Percentiles rank a stretch among this genome's conserved stretches.
phyloP scores from a whole-genome alignment of 2,329 filamentous ascomycete species.

The Pestalotiopsis sp. region DNA sequence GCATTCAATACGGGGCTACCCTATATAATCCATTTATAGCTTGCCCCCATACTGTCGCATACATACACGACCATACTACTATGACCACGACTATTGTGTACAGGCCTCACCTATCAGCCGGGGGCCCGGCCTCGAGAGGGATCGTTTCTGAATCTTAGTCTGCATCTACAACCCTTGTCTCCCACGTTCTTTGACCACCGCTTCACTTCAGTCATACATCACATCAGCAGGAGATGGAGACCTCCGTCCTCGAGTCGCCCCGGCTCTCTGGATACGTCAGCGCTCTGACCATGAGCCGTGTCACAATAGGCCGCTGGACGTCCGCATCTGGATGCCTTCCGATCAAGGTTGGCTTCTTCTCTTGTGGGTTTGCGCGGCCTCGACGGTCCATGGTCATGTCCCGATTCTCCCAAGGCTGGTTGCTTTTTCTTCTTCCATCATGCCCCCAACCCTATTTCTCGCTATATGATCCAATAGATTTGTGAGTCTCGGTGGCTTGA shows the following conservation, averaged over 20 bases:
- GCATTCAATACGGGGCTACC: slow-evolving; percentile 23
- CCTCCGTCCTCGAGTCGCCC: neutral
- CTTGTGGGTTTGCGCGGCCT: slow-evolving; percentile 12
- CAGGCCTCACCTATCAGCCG: neutral
- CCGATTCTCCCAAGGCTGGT: neutral
- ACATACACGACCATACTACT: slow-evolving; percentile 20
- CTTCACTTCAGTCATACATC: neutral
- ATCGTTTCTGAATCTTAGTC: slow-evolving; percentile 14
- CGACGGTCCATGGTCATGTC: slow-evolving; percentile 4
- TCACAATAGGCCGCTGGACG: slow-evolving; percentile 14
- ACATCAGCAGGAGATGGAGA: neutral
- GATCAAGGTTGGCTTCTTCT: slow-evolving; percentile 8
- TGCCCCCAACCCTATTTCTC: slow-evolving; percentile 11
- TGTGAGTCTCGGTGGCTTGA: slow-evolving; percentile 2
- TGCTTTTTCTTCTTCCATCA: slow-evolving; percentile 6
- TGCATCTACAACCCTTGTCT: slow-evolving; percentile 9
- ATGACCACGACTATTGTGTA: neutral
- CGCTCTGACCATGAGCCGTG: slow-evolving; percentile 14
- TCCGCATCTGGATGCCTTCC: slow-evolving; percentile 16
- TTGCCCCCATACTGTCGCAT: slow-evolving; percentile 22
- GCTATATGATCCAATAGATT: slow-evolving; percentile 11
- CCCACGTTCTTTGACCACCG: slow-evolving; percentile 11
- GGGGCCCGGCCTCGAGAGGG: slow-evolving; percentile 6
- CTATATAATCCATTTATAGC: slow-evolving; percentile 29
- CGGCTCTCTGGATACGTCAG: slow-evolving; percentile 12